Evolutionary conservation across 1,284 basidiomycete species (phyloP), one percentile per base, ranked within the genome.

Genomic region (Fomitiporia mediterranea): DNA sequence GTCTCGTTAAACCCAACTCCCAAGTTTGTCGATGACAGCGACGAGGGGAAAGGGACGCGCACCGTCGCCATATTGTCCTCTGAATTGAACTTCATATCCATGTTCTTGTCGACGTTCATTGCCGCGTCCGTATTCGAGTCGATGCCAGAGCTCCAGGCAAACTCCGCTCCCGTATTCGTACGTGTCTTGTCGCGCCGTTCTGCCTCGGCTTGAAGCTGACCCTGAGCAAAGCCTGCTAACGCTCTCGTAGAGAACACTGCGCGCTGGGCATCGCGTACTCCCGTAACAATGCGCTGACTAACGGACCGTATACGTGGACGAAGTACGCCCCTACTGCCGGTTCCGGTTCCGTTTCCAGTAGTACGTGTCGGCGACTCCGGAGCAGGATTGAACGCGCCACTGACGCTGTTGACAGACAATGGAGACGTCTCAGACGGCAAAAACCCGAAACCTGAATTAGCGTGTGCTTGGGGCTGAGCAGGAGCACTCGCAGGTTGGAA

Each of bases 401-500:
- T 25, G 9, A 39, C 7, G 5, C 32, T 21, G 3, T 1, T 28
- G 7, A 15, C 25, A 25, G 44, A 1, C 11, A 30, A 46, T n/a
- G 44, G 7, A n/a, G 44, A 46, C 7, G 23, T 9, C 27, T 27
- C 25, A 8, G 27, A 13, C 2, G 44, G 11, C 48, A 50, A 37
- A 11, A 39, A 50, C 9, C 35, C 40, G 35, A 50, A 40, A 30
- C 21, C 19, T 7, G 28, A 32, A n/a, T n/a, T n/a, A n/a, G n/a
- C n/a, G n/a, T n/a, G n/a, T n/a, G n/a, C n/a, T 58, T 53, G 21
- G 17, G 56, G 30, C 34, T 49, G 32, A 13, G 57, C 27, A 44
- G 59, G 44, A 53, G 64, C 56, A 49, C 62, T 40, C 62, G 65
- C 55, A 54, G 62, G 38, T 61, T 66, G 35, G 63, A 61, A 62